Conservation (phyloP, 1,139 yeast species). For the Saccharomyces hybrid region DNA sequence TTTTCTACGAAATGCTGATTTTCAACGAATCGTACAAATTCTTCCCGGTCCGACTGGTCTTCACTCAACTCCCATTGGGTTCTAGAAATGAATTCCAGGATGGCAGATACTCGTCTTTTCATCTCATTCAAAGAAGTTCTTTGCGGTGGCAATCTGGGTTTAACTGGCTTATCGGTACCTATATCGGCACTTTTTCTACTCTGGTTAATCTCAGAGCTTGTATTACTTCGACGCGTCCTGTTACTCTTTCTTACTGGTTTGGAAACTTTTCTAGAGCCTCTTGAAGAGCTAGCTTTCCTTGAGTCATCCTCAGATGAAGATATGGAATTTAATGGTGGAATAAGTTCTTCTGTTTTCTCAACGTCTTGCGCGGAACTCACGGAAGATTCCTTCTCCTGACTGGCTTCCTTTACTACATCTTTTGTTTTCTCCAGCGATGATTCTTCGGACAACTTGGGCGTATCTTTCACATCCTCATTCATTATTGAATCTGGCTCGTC, state of each 20-base stretch:
- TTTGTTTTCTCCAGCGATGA: conserved; percentile 2
- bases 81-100: conserved; percentile 79
- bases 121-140: conserved; percentile 70
- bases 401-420: not conserved
- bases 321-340: conserved; percentile 3
- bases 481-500: not conserved
- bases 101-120: conserved; percentile 82
- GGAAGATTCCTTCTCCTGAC: not conserved
- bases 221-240: conserved; percentile 17
- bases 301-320: conserved; percentile 12
- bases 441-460: not conserved
- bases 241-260: conserved; percentile 9
- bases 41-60: conserved; percentile 53
- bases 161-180: conserved; percentile 57
- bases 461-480: not conserved
- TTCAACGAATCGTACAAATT: conserved; percentile 40
- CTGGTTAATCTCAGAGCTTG: conserved; percentile 12
- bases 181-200: conserved; percentile 21
- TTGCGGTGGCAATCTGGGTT: conserved; percentile 74
- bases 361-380: not conserved
- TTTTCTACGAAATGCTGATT: conserved; percentile 33
- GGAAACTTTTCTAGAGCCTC: conserved; percentile 10
- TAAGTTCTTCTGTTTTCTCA: not conserved
- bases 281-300: conserved; percentile 7
- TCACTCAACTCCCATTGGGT: conserved; percentile 73